Evolutionary conservation across 805 yeast species (phyloP).

Genomic region (Candida michaelii): DNA sequence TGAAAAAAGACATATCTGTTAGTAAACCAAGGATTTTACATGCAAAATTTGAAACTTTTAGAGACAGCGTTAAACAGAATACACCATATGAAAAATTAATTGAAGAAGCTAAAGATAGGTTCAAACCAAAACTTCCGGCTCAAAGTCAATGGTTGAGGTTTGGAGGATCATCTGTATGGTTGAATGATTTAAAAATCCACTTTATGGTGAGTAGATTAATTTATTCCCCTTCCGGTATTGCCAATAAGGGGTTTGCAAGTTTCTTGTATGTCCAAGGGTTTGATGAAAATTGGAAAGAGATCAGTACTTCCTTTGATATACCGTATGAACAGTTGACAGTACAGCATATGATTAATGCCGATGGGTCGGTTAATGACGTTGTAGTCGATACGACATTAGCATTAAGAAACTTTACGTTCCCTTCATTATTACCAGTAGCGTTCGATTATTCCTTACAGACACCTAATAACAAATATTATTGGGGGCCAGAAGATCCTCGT

Average conservation of each 20-base stretch:
- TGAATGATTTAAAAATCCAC: constrained; percentile 32
- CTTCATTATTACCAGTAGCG: constrained; percentile 19
- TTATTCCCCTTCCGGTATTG: constrained; percentile 23
- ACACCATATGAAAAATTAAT: constrained; percentile 16
- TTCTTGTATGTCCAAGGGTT: constrained; percentile 23
- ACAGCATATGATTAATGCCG: constrained; percentile 15
- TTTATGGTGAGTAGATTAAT: constrained; percentile 30
- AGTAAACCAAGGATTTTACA: constrained; percentile 16
- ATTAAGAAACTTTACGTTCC: constrained; percentile 18
- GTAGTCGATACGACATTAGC: constrained; percentile 14
- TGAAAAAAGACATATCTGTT: constrained; percentile 15
- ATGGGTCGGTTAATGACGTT: constrained; percentile 17
- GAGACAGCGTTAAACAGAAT: constrained; percentile 12
- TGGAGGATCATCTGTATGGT: constrained; percentile 33
- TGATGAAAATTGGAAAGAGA: constrained; percentile 22
- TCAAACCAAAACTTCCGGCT: constrained; percentile 22
- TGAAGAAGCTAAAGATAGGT: constrained; percentile 15
- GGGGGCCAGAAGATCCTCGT: constrained; percentile 51
- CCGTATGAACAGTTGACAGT: constrained; percentile 20
- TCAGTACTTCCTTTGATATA: constrained; percentile 19
- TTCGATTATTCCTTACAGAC: constrained; percentile 15
- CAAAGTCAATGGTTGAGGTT: constrained; percentile 31
- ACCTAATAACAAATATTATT: constrained; percentile 14
- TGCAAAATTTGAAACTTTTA: constrained; percentile 17
- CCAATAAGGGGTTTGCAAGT: constrained; percentile 27